A percentile compares a stretch with the other conserved stretches of the same genome.
phyloP scores from a whole-genome alignment of 2,329 filamentous ascomycete genomes.

The Rhynchosporium secalis region DNA sequence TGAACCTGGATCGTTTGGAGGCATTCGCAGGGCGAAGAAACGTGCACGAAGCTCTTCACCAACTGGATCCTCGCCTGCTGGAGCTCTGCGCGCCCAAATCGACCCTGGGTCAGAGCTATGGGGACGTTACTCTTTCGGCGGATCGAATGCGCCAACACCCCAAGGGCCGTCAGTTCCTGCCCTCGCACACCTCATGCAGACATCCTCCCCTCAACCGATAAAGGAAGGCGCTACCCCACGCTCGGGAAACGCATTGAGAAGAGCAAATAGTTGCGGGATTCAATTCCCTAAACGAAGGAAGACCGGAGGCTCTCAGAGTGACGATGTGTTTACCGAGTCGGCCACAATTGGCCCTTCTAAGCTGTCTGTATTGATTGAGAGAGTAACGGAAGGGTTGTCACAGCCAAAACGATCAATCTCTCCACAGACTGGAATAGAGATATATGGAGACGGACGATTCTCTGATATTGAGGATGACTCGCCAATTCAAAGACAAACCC shows the following conservation, averaged over 20 bases:
- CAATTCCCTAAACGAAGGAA: conserved; percentile 73
- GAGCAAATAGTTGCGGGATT: conserved; percentile 67
- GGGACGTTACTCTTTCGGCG: conserved; percentile 67
- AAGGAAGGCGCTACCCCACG: conserved; percentile 45
- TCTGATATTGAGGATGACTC: conserved; percentile 12
- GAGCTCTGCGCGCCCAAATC: conserved; percentile 60
- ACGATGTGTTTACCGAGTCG: conserved; percentile 39
- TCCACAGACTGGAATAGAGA: not conserved
- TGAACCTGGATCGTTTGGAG: conserved; percentile 48
- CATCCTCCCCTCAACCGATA: conserved; percentile 66
- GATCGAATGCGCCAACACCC: conserved; percentile 36
- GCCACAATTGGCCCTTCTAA: conserved; percentile 54
- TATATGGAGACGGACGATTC: not conserved
- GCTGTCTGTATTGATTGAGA: conserved; percentile 63
- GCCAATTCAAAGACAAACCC: conserved; percentile 12
- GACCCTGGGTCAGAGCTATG: conserved; percentile 75
- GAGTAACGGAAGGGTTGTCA: conserved; percentile 55
- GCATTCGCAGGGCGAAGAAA: conserved; percentile 52
- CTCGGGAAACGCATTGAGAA: conserved; percentile 54
- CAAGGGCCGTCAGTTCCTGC: conserved; percentile 48
- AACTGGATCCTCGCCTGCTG: conserved; percentile 61
- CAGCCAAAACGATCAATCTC: conserved; percentile 26
- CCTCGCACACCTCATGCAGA: conserved; percentile 66
- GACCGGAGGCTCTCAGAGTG: conserved; percentile 46
- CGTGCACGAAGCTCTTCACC: conserved; percentile 75